Percentiles rank a stretch among this genome's conserved stretches.
phyloP scores from a whole-genome alignment of 2,329 filamentous ascomycete species.

The Cercospora berteroae region DNA sequence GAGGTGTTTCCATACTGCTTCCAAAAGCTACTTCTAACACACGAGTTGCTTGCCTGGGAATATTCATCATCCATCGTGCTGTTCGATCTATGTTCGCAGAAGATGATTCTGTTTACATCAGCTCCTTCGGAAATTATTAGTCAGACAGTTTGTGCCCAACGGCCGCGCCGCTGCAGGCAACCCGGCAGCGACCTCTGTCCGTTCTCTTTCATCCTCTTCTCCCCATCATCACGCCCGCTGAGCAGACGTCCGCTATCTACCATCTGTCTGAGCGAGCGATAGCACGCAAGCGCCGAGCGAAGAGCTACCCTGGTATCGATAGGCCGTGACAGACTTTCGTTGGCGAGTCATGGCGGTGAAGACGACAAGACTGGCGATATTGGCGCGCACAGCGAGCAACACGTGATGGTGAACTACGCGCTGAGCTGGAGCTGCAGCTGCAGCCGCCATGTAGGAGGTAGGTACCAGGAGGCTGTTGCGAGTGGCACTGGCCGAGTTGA shows the following conservation, averaged over 20 bases:
- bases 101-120: neutral
- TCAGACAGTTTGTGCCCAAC: neutral
- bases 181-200: neutral
- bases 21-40: neutral
- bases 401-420: neutral
- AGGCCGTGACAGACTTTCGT: neutral
- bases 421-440: neutral
- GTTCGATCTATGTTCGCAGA: neutral
- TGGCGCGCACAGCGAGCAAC: neutral
- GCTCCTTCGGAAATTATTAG: neutral
- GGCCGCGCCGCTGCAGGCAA: neutral
- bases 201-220: neutral
- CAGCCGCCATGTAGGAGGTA: neutral
- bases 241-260: neutral
- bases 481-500: neutral
- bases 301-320: conserved; percentile 7
- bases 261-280: neutral
- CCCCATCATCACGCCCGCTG: neutral
- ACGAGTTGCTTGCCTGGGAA: neutral
- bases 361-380: neutral
- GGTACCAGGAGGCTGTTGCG: neutral
- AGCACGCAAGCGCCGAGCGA: neutral
- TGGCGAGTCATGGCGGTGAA: conserved; percentile 10
- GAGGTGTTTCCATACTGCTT: neutral
- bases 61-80: neutral